Percentiles rank a stretch among this genome's conserved stretches.
Evolutionary conservation across 2,329 filamentous ascomycete species (phyloP).

Genomic region (Clathrospora elynae): DNA sequence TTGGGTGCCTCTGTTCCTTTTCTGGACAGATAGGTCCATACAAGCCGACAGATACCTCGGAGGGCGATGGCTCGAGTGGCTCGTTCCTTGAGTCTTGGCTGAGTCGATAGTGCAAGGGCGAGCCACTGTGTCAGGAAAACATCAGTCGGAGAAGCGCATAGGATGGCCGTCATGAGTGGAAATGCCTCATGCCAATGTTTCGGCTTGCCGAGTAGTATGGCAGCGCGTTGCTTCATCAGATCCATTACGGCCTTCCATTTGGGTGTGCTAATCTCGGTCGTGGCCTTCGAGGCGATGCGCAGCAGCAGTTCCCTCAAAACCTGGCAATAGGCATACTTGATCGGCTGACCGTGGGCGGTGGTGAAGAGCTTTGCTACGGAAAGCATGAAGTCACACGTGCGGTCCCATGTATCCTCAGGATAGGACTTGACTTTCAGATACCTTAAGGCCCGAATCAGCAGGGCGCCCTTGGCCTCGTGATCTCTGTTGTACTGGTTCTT

Average conservation of each 20-base stretch:
- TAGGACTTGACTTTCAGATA: conserved; percentile 78
- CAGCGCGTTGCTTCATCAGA: conserved; percentile 75
- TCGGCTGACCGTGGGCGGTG: conserved; percentile 80
- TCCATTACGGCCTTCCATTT: conserved; percentile 88
- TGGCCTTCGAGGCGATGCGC: conserved; percentile 81
- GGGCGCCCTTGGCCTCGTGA: conserved; percentile 79
- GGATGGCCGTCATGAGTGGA: conserved; percentile 80
- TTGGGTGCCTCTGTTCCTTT: conserved; percentile 70
- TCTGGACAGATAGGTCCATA: conserved; percentile 95
- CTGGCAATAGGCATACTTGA: conserved; percentile 95
- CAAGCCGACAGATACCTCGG: conserved; percentile 83
- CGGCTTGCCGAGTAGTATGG: conserved; percentile 86
- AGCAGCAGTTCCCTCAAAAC: conserved; percentile 85
- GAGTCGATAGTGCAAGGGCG: conserved; percentile 75
- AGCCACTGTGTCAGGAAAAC: conserved; percentile 86
- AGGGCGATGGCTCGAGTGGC: conserved; percentile 77
- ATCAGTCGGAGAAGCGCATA: conserved; percentile 87
- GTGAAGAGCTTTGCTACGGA: conserved; percentile 81
- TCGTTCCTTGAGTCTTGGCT: conserved; percentile 83
- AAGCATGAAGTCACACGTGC: conserved; percentile 86
- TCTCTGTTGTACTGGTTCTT: conserved; percentile 72
- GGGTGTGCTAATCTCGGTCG: conserved; percentile 74
- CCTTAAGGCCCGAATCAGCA: conserved; percentile 90
- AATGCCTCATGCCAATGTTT: conserved; percentile 91
- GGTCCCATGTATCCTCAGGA: conserved; percentile 77